phyloP scores from a whole-genome alignment of 495 filamentous ascomycete species.

The Pyrenopolyporus hunteri region DNA sequence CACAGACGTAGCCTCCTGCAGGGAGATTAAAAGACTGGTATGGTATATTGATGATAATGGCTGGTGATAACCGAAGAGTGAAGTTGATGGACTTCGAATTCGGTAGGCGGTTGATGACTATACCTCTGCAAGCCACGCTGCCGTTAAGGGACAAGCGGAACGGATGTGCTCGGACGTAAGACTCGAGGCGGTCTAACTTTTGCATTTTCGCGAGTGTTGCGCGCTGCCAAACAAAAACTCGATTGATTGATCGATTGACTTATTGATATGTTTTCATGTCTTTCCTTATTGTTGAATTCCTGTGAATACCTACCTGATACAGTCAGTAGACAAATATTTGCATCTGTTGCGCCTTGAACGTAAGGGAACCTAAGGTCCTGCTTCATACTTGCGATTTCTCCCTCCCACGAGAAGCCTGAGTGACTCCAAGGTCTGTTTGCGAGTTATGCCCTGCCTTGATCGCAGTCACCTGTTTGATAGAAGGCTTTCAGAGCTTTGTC shows the following conservation, averaged over 20 bases:
- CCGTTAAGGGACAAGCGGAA: not conserved
- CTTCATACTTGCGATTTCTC: not conserved
- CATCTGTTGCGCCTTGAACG: not conserved
- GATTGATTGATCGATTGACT: no score
- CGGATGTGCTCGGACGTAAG: conserved; percentile 25
- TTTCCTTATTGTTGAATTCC: not conserved
- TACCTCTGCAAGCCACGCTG: conserved; percentile 1
- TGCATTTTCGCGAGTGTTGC: not conserved
- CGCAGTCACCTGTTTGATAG: no score
- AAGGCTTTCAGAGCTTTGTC: not conserved
- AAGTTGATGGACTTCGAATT: conserved; percentile 14
- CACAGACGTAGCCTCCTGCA: conserved; percentile 28
- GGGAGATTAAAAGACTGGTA: conserved; percentile 11
- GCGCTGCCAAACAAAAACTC: no score
- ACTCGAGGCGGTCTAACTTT: conserved; percentile 5
- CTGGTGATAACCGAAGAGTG: no score
- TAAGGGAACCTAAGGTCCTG: not conserved
- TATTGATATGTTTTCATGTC: no score
- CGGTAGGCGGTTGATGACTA: conserved; percentile 1
- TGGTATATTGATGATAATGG: not conserved
- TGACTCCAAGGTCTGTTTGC: not conserved
- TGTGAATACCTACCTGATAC: not conserved
- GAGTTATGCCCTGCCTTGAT: not conserved
- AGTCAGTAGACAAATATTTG: no score
- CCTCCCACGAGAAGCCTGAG: not conserved